Percentiles rank a stretch among this genome's conserved stretches.
phyloP scores from a whole-genome alignment of 805 yeast genomes.

The Blastobotrys mokoenaii region DNA sequence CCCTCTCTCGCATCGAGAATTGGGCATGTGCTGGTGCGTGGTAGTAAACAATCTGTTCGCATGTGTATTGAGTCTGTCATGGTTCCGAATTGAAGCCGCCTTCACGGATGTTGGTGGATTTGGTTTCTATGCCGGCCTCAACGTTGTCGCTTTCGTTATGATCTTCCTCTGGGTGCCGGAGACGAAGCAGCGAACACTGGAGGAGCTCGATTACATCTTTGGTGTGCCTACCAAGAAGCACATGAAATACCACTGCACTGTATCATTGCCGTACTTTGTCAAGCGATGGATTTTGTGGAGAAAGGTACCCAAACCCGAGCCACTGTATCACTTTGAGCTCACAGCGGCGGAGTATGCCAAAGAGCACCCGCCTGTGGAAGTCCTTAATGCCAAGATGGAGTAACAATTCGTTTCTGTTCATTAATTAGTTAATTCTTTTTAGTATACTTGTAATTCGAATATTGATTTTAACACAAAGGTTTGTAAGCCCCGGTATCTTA shows the following conservation, averaged over 20 bases:
- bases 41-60: conserved; percentile 44
- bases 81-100: conserved; percentile 63
- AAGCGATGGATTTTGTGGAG: conserved; percentile 9
- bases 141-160: conserved; percentile 59
- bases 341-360: neutral
- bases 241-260: conserved; percentile 35
- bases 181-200: conserved; percentile 62
- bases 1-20: conserved; percentile 67
- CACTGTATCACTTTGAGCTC: conserved; percentile 11
- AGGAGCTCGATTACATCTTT: conserved; percentile 68
- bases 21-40: conserved; percentile 56
- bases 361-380: neutral
- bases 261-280: conserved; percentile 10
- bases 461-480: neutral
- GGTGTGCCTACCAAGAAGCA: conserved; percentile 44
- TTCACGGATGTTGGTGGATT: conserved; percentile 78
- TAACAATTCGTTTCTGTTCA: neutral
- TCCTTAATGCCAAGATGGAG: neutral
- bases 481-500: neutral
- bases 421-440: neutral
- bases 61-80: conserved; percentile 54
- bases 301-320: conserved; percentile 3
- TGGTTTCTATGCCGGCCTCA: conserved; percentile 85
- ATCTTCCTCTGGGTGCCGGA: conserved; percentile 49
- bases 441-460: neutral